A percentile compares a stretch with the other conserved stretches of the same genome.
Conservation (phyloP, 345 rosid species). For the Populus pruinosa region DNA sequence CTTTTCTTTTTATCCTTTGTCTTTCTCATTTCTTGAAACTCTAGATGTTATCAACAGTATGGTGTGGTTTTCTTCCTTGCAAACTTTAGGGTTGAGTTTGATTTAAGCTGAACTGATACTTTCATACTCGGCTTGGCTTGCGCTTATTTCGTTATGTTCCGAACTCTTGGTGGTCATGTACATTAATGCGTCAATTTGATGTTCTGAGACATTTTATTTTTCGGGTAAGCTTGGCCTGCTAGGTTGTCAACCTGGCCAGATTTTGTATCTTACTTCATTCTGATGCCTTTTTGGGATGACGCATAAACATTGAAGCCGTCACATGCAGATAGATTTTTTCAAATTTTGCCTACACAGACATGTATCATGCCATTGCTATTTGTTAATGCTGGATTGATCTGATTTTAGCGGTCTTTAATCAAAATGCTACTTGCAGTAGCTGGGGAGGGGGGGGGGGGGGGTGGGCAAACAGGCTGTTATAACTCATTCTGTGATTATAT, state of each 20-base stretch:
- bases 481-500: not conserved
- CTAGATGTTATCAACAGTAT: not conserved
- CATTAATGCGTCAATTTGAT: not conserved
- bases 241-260: not conserved
- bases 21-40: not conserved
- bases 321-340: not conserved
- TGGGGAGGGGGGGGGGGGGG: not conserved
- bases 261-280: not conserved
- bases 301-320: not conserved
- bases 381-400: not conserved
- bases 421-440: not conserved
- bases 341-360: not conserved
- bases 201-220: not conserved
- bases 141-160: not conserved
- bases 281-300: not conserved
- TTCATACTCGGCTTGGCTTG: not conserved
- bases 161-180: not conserved
- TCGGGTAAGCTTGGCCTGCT: not conserved
- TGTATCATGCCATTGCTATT: not conserved
- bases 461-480: not conserved
- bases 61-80: not conserved
- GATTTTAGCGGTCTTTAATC: not conserved
- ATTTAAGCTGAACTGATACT: constrained; percentile 5
- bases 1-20: not conserved
- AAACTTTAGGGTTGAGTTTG: constrained; percentile 2